A percentile compares a stretch with the other conserved stretches of the same genome.
Conservation (phyloP, 352 stramenopile genomes). For the Phytophthora pistaciae region DNA sequence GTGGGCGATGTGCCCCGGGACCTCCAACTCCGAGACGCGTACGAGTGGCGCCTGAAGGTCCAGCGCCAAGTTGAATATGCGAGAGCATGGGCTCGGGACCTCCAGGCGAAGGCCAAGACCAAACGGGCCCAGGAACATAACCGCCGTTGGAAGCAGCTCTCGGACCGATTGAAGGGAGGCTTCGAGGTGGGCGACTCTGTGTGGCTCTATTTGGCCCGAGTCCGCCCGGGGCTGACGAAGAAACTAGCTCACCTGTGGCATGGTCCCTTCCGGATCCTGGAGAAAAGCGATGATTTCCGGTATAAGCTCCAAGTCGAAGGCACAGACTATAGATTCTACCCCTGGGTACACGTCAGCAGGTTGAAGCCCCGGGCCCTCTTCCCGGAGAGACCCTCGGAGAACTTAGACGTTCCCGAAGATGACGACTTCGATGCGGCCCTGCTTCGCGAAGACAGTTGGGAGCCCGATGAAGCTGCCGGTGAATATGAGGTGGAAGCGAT, state of each 20-base stretch:
- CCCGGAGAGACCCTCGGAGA: not conserved
- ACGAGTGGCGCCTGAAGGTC: conserved; percentile 11
- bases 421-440: not conserved
- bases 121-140: conserved; percentile 2
- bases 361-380: conserved; percentile 2
- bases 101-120: conserved; percentile 7
- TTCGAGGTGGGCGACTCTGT: conserved; percentile 4
- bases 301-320: not conserved
- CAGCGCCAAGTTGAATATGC: conserved; percentile 13
- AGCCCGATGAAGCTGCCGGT: not conserved
- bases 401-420: not conserved
- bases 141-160: not conserved
- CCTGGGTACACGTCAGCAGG: not conserved
- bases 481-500: conserved; percentile 15
- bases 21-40: not conserved
- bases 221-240: conserved; percentile 6
- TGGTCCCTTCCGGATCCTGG: conserved; percentile 1
- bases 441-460: conserved; percentile 8
- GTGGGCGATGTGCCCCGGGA: not conserved
- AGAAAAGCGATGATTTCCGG: not conserved
- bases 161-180: not conserved
- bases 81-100: conserved; percentile 2
- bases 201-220: conserved; percentile 10
- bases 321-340: not conserved
- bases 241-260: conserved; percentile 13